Percentiles rank a stretch among this genome's conserved stretches.
These are phyloP conservation scores for Kluyveromyces aestuarii DNA, from an alignment of 805 yeast genomes.

Conservation along the genomic window DNA sequence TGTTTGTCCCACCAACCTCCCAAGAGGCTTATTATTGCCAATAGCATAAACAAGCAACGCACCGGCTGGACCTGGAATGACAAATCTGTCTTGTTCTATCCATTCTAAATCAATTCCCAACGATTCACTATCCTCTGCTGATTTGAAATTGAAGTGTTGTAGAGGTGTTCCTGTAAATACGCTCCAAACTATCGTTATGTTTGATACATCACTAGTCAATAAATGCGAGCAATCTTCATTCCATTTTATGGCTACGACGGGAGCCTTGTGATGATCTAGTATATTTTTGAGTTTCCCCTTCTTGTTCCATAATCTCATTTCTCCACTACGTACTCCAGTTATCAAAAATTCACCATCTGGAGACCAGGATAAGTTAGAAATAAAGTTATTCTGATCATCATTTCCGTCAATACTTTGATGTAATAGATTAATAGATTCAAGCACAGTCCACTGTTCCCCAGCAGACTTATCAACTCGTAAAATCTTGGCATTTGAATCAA, in stretches of 20 bases:
- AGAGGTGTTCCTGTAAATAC: conserved; percentile 41
- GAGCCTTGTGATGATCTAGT: conserved; percentile 41
- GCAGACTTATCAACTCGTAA: conserved; percentile 23
- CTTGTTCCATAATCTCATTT: conserved; percentile 66
- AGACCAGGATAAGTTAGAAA: conserved; percentile 48
- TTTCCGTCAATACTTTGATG: conserved; percentile 28
- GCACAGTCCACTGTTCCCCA: conserved; percentile 9
- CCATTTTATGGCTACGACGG: conserved; percentile 56
- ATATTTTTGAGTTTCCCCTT: conserved; percentile 58
- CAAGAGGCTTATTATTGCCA: conserved; percentile 38
- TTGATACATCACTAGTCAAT: conserved; percentile 50
- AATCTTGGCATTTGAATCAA: conserved; percentile 39
- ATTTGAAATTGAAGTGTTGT: conserved; percentile 35
- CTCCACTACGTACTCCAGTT: conserved; percentile 64
- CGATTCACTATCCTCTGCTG: conserved; percentile 10
- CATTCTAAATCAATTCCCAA: conserved; percentile 58
- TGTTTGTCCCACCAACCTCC: conserved; percentile 56
- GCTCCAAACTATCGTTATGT: conserved; percentile 58
- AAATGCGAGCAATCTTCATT: conserved; percentile 44
- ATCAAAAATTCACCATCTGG: conserved; percentile 52
- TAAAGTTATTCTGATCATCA: conserved; percentile 15
- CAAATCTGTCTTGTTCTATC: conserved; percentile 62
- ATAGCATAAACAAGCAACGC: conserved; percentile 48
- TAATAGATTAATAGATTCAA: conserved; percentile 15
- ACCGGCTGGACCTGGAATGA: conserved; percentile 53